Base-by-base conservation (phyloP, 179 eudicot genomes). In the Pouteria campechiana region DNA sequence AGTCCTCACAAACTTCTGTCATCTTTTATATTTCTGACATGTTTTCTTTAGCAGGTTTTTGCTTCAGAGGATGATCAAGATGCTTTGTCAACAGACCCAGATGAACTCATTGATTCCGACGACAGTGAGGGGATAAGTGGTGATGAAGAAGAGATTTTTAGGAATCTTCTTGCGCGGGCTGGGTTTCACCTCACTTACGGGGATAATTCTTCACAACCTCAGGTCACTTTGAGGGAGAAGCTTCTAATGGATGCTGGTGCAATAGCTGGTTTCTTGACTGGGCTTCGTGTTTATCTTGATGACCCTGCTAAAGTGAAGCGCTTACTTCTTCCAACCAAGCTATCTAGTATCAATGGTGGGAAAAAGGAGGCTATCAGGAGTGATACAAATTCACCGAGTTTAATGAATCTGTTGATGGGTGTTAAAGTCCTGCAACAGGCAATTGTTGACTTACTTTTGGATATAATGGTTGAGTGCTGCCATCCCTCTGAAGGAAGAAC, bases 1-100 rank as follows among this genome's bases (percentile, higher is more conserved):
- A n/a, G n/a, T n/a, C n/a, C n/a, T n/a, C n/a, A n/a, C n/a, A n/a
- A n/a, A n/a, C n/a, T n/a, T n/a, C n/a, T n/a, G n/a, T n/a, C n/a
- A n/a, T n/a, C n/a, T n/a, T n/a, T n/a, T n/a, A n/a, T n/a, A n/a
- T n/a, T n/a, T n/a, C n/a, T n/a, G n/a, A n/a, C n/a, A n/a, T n/a
- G n/a, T n/a, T n/a, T n/a, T n/a, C n/a, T 38, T 73, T 40, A 14
- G 44, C 68, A 90, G 96, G 84, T 90, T 46, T 70, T 74, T 46
- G 96, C 95, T 63, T 86, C 96, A 55, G 98, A 90, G 61, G 98
- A 86, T 82, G 98, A 90, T 52, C 94, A 92, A 49, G 99, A 92
- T 64, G 94, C 85, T 47, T 61, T 83, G 55, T 76, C 99, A 52
- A 92, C 99, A 13, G 99, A 92, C 59, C 96, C 96, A 60, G 96